Percentiles rank a stretch among this genome's conserved stretches.
These are phyloP conservation scores for Chamaenerion angustifolium DNA, from an alignment of 345 rosid genomes.

Conservation along the genomic window DNA sequence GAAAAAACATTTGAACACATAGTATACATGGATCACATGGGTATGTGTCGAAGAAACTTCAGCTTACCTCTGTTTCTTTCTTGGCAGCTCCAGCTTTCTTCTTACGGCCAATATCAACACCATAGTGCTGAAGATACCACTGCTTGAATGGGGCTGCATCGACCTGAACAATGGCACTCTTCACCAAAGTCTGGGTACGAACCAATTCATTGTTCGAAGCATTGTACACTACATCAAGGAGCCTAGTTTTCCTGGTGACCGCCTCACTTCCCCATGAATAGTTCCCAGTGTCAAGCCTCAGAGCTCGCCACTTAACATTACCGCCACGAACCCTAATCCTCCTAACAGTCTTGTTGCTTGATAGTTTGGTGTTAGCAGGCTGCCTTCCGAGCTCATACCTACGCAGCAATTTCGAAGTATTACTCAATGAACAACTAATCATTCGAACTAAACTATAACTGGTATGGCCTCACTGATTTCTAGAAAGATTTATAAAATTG, in stretches of 20 bases:
- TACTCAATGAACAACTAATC: neutral
- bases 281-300: slow-evolving; percentile 76
- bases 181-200: slow-evolving; percentile 65
- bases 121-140: slow-evolving; percentile 56
- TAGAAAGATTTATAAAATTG: no score
- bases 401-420: neutral
- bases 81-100: slow-evolving; percentile 37
- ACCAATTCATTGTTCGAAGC: slow-evolving; percentile 87
- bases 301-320: slow-evolving; percentile 76
- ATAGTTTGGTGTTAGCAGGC: slow-evolving; percentile 65
- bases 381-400: slow-evolving; percentile 89
- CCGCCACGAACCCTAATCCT: slow-evolving; percentile 77
- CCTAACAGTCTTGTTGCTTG: slow-evolving; percentile 80
- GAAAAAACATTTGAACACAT: neutral
- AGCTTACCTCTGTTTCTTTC: slow-evolving; percentile 50
- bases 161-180: slow-evolving; percentile 57
- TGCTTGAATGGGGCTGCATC: slow-evolving; percentile 71
- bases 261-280: slow-evolving; percentile 86
- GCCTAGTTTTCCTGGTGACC: slow-evolving; percentile 64
- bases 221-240: slow-evolving; percentile 76
- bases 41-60: neutral
- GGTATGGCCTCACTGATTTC: no score
- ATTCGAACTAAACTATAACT: no score
- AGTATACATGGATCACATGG: neutral
- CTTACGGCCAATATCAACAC: slow-evolving; percentile 64